phyloP scores from a whole-genome alignment of 225 moss, liverwort and hornwort species.

The Neckera pumila region DNA sequence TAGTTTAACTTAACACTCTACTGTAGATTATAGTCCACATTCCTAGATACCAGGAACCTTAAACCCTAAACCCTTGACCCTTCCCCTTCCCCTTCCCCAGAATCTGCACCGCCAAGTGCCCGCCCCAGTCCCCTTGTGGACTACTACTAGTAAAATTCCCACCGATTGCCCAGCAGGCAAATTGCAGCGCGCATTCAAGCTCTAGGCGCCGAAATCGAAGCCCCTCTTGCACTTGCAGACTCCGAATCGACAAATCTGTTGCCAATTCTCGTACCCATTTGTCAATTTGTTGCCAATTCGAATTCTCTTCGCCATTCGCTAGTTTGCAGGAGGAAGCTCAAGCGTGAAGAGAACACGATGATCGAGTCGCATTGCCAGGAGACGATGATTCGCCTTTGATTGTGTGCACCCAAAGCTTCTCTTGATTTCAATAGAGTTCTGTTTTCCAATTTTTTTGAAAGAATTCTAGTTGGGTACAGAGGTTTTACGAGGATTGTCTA shows the following conservation, averaged over 20 bases:
- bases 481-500: neutral
- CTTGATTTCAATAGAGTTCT: neutral
- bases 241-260: neutral
- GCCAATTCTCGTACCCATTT: neutral
- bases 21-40: neutral
- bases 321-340: neutral
- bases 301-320: neutral
- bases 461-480: neutral
- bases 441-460: neutral
- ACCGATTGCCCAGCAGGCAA: neutral
- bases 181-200: neutral
- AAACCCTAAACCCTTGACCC: neutral
- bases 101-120: neutral
- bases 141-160: neutral
- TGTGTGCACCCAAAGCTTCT: neutral
- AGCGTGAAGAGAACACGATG: neutral
- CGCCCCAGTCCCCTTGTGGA: neutral
- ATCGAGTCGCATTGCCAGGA: neutral
- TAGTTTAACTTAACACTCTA: no score
- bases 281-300: neutral
- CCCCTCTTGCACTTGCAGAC: neutral
- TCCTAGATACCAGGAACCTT: neutral
- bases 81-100: neutral
- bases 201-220: neutral
- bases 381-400: neutral